These are phyloP conservation scores for Dothidotthia symphoricarpi DNA, from an alignment of 2,329 filamentous ascomycete species.

Conservation along the genomic window DNA sequence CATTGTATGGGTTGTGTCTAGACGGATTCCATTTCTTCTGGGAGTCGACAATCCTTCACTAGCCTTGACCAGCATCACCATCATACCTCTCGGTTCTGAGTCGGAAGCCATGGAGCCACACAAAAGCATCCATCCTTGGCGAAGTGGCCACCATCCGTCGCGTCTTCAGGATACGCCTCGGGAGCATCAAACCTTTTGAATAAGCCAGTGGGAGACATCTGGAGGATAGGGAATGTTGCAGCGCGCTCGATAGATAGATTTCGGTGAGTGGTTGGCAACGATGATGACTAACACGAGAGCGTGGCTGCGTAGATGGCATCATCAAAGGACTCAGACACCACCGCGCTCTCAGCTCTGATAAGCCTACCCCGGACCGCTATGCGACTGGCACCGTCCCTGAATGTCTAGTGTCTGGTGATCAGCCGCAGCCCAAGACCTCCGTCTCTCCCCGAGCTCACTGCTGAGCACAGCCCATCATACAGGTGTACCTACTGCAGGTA, in stretches of 20 bases:
- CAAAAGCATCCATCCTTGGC: too few relatives aligned
- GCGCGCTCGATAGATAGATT: background rate
- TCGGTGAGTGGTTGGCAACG: slow-evolving; percentile 10
- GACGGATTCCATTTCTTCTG: too few relatives aligned
- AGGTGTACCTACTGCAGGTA: slow-evolving; percentile 31
- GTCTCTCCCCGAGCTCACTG: slow-evolving; percentile 18
- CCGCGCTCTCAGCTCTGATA: slow-evolving; percentile 4
- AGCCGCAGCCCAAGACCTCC: slow-evolving; percentile 16
- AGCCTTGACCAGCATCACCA: too few relatives aligned
- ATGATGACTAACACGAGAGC: slow-evolving; percentile 21
- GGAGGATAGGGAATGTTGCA: too few relatives aligned
- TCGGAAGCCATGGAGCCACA: too few relatives aligned
- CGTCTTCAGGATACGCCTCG: too few relatives aligned
- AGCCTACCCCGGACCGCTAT: slow-evolving; percentile 34
- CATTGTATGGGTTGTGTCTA: too few relatives aligned
- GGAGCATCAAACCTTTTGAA: too few relatives aligned
- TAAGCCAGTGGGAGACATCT: too few relatives aligned
- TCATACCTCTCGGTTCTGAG: too few relatives aligned
- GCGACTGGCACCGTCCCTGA: slow-evolving; percentile 22
- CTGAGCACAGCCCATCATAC: slow-evolving; percentile 17
- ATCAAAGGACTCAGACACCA: slow-evolving; percentile 2
- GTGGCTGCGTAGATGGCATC: slow-evolving; percentile 7
- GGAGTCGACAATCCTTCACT: too few relatives aligned
- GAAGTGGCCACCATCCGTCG: too few relatives aligned
- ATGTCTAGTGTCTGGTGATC: slow-evolving; percentile 27